Base-by-base conservation (phyloP, 441 rosid species). In the Gossypium aridum region DNA sequence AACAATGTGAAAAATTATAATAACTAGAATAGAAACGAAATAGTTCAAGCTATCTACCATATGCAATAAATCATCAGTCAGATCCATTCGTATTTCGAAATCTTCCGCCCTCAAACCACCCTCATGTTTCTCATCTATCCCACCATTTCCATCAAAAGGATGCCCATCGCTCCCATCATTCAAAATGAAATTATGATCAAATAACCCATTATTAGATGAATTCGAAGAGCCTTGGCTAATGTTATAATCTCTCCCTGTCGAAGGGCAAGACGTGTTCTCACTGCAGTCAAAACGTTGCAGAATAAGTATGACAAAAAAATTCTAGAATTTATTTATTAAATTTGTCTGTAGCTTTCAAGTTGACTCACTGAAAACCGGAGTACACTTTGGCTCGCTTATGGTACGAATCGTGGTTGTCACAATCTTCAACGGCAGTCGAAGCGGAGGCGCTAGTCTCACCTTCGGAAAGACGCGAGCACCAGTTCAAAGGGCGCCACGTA, bases 21-120 rank as follows among this genome's bases (percentile, higher is more conserved):
- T 19, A 39, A 47, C 28, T 37, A 39, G 53, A 12, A 60, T 47
- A 47, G 45, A 39, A 71, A 16, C 3, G 56, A 17, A 45, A 14
- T 74, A 67, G 63, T 19, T 16, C 55, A 60, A 75, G 39, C 64
- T 17, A 57, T 34, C 71, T 87, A 93, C 98, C 99, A 91, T 91
- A 80, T 96, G 99, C 85, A 96, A 81, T 37, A 96, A 79, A 80
- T 96, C 99, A 80, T 93, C 97, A 0, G 97, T 92, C 75, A 96
- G 92, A 89, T 96, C 99, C 91, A 96, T 92, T 69, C 87, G 89
- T 73, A 91, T 84, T 85, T 88, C 90, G 4, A 77, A 78, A 75
- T 88, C 92, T 74, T 90, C 97, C 0, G 78, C 14, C 56, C 85
- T 85, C 60, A 87, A 78, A 76, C 78, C 85, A 68, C 70, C 81